These are phyloP conservation scores for Pleurostoma richardsiae DNA, from an alignment of 2,329 filamentous ascomycete genomes.

Conservation along the genomic window DNA sequence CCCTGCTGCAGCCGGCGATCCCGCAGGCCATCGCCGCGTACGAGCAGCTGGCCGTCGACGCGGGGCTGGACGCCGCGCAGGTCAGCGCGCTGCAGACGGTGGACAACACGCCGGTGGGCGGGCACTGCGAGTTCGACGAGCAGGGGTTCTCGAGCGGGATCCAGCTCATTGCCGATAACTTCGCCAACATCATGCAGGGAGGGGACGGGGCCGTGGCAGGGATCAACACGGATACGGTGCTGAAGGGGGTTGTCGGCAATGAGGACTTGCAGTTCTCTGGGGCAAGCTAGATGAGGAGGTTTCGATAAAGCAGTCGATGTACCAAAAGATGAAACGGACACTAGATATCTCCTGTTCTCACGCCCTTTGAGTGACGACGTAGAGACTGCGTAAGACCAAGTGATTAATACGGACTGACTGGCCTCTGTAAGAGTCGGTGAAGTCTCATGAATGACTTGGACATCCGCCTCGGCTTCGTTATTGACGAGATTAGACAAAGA, in stretches of 20 bases:
- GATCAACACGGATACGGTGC: constrained; percentile 42
- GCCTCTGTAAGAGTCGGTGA: too few species aligned
- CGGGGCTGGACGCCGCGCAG: constrained; percentile 35
- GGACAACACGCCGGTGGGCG: constrained; percentile 49
- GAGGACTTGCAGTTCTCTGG: constrained; percentile 35
- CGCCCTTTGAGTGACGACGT: too few species aligned
- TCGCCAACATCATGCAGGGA: constrained; percentile 46
- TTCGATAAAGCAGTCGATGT: too few species aligned
- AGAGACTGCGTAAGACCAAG: too few species aligned
- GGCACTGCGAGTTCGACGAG: constrained; percentile 55
- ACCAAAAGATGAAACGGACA: too few species aligned
- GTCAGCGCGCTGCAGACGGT: constrained; percentile 50
- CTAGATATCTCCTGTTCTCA: too few species aligned
- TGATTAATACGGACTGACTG: too few species aligned
- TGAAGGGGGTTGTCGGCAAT: constrained; percentile 42
- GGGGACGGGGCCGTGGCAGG: constrained; percentile 43
- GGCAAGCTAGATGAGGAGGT: too few species aligned
- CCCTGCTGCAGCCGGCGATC: constrained; percentile 41
- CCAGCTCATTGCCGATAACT: constrained; percentile 50
- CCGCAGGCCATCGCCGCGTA: constrained; percentile 45
- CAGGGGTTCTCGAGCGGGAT: constrained; percentile 49
- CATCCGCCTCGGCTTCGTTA: too few species aligned
- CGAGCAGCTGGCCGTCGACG: constrained; percentile 36
- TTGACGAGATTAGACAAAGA: too few species aligned
- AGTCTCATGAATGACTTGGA: too few species aligned